Percentiles rank a stretch among this genome's conserved stretches.
These are phyloP conservation scores for Aspergillus sp. DNA, from an alignment of 2,329 filamentous ascomycete species.

Conservation along the genomic window DNA sequence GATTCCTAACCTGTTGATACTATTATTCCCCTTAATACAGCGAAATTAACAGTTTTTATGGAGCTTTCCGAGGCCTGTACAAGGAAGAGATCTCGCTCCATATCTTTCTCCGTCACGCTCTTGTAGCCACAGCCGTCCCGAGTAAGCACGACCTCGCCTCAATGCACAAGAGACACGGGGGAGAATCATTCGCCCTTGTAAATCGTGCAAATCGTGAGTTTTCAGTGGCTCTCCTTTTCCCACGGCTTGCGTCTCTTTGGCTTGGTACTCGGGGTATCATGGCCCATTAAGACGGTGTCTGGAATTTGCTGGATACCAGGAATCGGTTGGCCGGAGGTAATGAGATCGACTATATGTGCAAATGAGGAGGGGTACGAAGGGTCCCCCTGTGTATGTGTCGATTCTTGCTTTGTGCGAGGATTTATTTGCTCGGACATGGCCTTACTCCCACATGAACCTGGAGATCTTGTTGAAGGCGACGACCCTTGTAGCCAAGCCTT, in stretches of 20 bases:
- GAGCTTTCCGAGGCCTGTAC: not conserved
- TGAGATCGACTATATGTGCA: conserved; percentile 79
- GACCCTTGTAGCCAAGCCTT: conserved; percentile 57
- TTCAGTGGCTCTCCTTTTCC: conserved; percentile 60
- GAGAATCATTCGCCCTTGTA: not conserved
- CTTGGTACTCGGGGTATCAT: conserved; percentile 59
- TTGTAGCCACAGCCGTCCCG: too few relatives aligned
- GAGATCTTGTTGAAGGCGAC: conserved; percentile 8
- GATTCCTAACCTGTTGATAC: conserved; percentile 5
- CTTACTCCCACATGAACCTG: conserved; percentile 3
- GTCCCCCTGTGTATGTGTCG: conserved; percentile 27
- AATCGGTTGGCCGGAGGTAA: conserved; percentile 77
- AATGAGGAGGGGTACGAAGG: conserved; percentile 78
- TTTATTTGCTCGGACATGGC: conserved; percentile 5
- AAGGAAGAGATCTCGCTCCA: not conserved
- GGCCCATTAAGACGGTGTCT: conserved; percentile 70
- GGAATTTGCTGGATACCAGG: conserved; percentile 88
- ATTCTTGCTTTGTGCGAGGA: conserved; percentile 8
- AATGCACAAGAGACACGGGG: not conserved
- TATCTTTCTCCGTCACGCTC: too few relatives aligned
- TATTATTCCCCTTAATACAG: not conserved
- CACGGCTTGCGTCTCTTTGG: conserved; percentile 69
- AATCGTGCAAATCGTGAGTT: conserved; percentile 26
- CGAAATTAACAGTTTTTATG: not conserved
- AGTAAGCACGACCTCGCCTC: not conserved